Evolutionary conservation across 2,329 filamentous ascomycete genomes (phyloP).

Genomic region (Chaetomium globosum): DNA sequence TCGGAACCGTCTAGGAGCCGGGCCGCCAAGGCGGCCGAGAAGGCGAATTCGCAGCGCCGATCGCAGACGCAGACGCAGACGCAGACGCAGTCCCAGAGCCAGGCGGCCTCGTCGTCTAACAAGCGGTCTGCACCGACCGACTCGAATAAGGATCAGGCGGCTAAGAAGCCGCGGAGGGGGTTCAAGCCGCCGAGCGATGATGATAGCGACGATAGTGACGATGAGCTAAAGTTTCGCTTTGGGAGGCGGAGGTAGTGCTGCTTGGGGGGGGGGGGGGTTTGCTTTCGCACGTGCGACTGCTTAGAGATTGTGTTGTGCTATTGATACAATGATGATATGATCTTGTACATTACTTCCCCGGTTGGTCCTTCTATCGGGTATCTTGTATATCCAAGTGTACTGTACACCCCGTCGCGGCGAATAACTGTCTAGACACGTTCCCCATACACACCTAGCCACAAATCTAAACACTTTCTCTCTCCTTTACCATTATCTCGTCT

Average conservation of each 20-base stretch:
- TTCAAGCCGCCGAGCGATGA: constrained; percentile 27
- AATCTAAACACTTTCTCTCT: constrained; percentile 13
- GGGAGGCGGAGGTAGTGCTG: constrained; percentile 50
- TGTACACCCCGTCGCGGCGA: neutral
- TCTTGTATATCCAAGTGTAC: constrained; percentile 22
- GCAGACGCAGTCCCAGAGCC: constrained; percentile 37
- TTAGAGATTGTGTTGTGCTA: neutral
- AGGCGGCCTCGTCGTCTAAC: constrained; percentile 31
- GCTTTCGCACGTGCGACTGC: neutral
- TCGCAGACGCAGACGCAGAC: constrained; percentile 37
- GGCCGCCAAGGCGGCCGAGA: constrained; percentile 42
- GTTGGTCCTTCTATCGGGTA: constrained; percentile 29
- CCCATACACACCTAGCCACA: neutral
- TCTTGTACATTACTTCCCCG: neutral
- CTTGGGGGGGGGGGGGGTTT: neutral
- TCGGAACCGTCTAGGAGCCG: constrained; percentile 39
- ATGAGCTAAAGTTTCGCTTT: constrained; percentile 60
- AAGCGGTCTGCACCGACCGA: constrained; percentile 42
- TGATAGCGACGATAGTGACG: constrained; percentile 51
- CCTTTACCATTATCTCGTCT: neutral
- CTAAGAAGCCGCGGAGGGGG: constrained; percentile 42
- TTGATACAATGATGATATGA: constrained; percentile 10
- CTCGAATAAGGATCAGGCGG: constrained; percentile 42
- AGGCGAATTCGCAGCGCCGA: constrained; percentile 36
- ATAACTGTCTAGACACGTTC: neutral